Conservation (phyloP, 345 rosid genomes). For the Sisymbrium irio region DNA sequence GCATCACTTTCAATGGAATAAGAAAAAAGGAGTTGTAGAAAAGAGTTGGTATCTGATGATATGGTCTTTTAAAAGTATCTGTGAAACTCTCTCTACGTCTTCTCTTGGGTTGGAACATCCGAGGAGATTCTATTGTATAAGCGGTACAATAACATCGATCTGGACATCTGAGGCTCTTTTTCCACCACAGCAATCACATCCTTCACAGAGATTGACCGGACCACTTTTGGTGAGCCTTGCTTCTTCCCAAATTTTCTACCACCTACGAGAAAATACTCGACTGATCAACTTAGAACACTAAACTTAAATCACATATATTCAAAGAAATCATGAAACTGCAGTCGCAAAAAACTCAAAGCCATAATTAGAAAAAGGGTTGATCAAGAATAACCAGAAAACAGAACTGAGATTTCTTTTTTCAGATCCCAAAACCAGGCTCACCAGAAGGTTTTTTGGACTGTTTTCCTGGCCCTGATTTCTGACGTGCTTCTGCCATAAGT, state of each 20-base stretch:
- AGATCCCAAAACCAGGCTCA: slow-evolving; percentile 31
- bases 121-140: slow-evolving; percentile 44
- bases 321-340: background rate
- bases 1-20: slow-evolving; percentile 23
- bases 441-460: slow-evolving; percentile 46
- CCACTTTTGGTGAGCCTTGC: slow-evolving; percentile 45
- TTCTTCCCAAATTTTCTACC: slow-evolving; percentile 50
- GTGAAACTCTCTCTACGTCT: background rate
- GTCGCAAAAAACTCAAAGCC: background rate
- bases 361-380: background rate
- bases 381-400: background rate
- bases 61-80: background rate
- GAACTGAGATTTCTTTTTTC: background rate
- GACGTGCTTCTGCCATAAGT: slow-evolving; percentile 87
- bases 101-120: slow-evolving; percentile 10
- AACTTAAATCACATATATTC: background rate
- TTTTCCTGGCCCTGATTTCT: slow-evolving; percentile 50
- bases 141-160: slow-evolving; percentile 60
- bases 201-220: slow-evolving; percentile 54
- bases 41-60: background rate
- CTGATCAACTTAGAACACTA: slow-evolving; percentile 7
- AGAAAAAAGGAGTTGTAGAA: background rate
- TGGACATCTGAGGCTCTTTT: slow-evolving; percentile 83
- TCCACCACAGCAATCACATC: slow-evolving; percentile 80
- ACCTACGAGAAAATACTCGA: slow-evolving; percentile 33